These are phyloP conservation scores for Petunia hybrid DNA, from an alignment of 305 asterid species.

Conservation along the genomic window DNA sequence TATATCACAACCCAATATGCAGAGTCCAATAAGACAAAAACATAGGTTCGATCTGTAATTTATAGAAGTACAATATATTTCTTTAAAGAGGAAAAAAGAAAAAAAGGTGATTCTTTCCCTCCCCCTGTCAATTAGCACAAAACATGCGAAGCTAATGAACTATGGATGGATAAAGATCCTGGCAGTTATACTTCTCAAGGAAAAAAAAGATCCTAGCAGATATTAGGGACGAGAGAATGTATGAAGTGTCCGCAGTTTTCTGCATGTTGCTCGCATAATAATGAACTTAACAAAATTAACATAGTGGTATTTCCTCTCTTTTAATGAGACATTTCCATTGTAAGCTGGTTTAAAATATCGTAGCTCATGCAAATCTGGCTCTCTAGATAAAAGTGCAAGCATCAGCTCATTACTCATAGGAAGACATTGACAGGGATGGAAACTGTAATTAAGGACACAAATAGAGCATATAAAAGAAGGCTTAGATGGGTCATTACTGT, in stretches of 20 bases:
- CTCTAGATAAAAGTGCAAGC: not conserved
- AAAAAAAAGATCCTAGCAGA: not conserved
- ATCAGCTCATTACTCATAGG: not conserved
- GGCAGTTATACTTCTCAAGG: not conserved
- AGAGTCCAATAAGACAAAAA: not conserved
- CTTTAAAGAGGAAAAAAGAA: not conserved
- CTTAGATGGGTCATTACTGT: slow-evolving; percentile 47
- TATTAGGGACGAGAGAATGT: no score
- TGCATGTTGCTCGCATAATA: no score
- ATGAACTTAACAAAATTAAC: no score
- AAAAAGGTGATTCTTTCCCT: not conserved
- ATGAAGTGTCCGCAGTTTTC: no score
- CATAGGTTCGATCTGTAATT: slow-evolving; percentile 5
- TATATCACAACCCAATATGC: not conserved
- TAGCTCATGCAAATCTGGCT: not conserved
- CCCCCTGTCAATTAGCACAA: not conserved
- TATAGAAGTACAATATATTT: not conserved
- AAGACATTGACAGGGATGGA: not conserved
- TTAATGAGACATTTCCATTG: not conserved
- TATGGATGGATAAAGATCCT: not conserved
- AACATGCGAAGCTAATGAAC: not conserved
- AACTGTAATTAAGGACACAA: not conserved
- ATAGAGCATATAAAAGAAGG: slow-evolving; percentile 19
- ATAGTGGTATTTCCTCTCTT: no score
- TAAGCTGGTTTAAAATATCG: not conserved